Conservation (phyloP, 1,284 basidiomycete genomes). For the Ustilago curta region DNA sequence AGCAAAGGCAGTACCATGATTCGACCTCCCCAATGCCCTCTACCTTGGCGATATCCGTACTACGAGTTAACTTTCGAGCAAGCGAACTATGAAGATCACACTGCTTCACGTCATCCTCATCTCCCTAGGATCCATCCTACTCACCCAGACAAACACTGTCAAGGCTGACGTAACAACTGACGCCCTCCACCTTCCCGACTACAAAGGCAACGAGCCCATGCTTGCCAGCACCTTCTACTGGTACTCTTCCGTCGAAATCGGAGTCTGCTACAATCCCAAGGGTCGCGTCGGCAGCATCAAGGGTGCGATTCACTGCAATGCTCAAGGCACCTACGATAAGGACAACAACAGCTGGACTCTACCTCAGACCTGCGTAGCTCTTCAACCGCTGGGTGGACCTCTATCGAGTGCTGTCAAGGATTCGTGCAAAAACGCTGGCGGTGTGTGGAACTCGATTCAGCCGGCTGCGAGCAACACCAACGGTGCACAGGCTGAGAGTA, state of each 20-base stretch:
- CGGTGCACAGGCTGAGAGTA: slow-evolving; percentile 24
- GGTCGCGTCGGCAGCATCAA: slow-evolving; percentile 34
- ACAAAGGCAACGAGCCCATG: neutral
- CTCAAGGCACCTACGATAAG: slow-evolving; percentile 36
- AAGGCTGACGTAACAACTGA: neutral
- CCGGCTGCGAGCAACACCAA: slow-evolving; percentile 19
- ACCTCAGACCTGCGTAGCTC: slow-evolving; percentile 41
- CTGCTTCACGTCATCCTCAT: neutral
- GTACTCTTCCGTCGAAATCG: slow-evolving; percentile 48
- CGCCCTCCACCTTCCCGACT: slow-evolving; percentile 7
- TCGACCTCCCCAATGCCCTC: neutral
- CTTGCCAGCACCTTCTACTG: slow-evolving; percentile 37
- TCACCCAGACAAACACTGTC: neutral
- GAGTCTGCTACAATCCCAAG: slow-evolving; percentile 38
- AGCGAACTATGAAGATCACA: neutral
- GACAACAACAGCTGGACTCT: slow-evolving; percentile 45
- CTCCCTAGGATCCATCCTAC: neutral
- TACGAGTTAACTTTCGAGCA: neutral
- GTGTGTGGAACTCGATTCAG: slow-evolving; percentile 33
- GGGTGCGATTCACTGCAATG: slow-evolving; percentile 29
- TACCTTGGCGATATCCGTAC: neutral
- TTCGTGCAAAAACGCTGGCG: slow-evolving; percentile 31
- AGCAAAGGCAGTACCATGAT: neutral
- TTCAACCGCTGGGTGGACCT: slow-evolving; percentile 29
- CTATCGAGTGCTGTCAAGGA: slow-evolving; percentile 24